Evolutionary conservation across 345 rosid genomes (phyloP), one percentile per base, ranked within the genome.

Genomic region (Microthlaspi erraticum): DNA sequence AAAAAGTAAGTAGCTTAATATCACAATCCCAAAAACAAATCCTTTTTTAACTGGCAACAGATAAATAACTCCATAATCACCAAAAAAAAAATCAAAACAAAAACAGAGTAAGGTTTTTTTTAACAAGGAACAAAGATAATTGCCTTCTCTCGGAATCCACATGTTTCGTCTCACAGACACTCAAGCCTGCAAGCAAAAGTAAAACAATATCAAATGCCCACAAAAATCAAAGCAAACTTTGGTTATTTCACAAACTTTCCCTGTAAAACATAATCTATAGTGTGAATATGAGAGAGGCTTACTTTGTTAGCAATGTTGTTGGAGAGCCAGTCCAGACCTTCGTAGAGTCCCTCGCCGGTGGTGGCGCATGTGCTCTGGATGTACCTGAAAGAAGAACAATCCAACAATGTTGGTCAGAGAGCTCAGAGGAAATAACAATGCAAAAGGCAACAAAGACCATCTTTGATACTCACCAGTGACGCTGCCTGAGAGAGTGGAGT

Each of bases 301-400:
- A 85, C 97, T 86, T 86, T 91, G 91, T 62, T 87, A 41, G 95
- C 92, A 37, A 91, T 88, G 78, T 91, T 90, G 84, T 83, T 88
- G 69, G 94, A 88, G 68, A 90, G 94, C 97, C 97, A 90, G 52
- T 90, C 97, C 59, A 91, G 76, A 68, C 92, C 97, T 83, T 91
- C 97, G 34, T 91, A 88, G 48, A 91, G 86, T 54, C 97, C 97
- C 74, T 88, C 97, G 58, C 97, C 95, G 5, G 89, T 79, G 50
- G 97, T 91, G 50, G 97, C 97, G 60, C 97, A 90, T 13, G 97
- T 90, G 82, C 94, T 90, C 90, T 90, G 97, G 68, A 90, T 90
- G 76, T 90, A 90, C 97, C 97, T 88, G 86, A 32, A 81, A n/a
- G n/a, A 43, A 16, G n/a, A 43, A 26, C 48, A 41, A 13, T 34